Percentiles rank a stretch among this genome's conserved stretches.
Evolutionary conservation across 331 rosid genomes (phyloP).

Genomic region (Rosa hybrid): DNA sequence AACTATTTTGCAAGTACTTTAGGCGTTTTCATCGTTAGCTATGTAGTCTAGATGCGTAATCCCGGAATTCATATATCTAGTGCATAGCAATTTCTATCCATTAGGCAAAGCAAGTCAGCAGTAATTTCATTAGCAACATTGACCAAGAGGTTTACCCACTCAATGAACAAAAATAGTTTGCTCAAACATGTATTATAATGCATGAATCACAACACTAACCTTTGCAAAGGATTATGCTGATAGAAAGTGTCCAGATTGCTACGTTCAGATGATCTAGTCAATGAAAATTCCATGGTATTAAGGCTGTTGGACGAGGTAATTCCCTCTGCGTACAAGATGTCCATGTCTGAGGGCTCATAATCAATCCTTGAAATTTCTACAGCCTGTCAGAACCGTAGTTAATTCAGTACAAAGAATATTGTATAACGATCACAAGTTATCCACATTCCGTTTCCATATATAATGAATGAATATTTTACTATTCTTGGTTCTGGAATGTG

Average conservation of each 20-base stretch:
- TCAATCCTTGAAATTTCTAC: conserved; percentile 71
- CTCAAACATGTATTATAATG: conserved; percentile 5
- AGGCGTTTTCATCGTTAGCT: no score
- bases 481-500: background rate
- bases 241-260: conserved; percentile 38
- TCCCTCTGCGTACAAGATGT: conserved; percentile 89
- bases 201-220: conserved; percentile 42
- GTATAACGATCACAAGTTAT: background rate
- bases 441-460: conserved; percentile 17
- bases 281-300: conserved; percentile 62
- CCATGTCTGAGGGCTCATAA: conserved; percentile 75
- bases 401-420: conserved; percentile 7
- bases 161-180: background rate
- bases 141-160: background rate
- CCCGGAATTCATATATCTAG: no score
- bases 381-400: conserved; percentile 50
- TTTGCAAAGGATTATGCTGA: conserved; percentile 52
- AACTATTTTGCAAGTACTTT: no score
- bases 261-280: conserved; percentile 46
- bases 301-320: conserved; percentile 60
- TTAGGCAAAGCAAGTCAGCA: background rate
- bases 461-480: background rate
- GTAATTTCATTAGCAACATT: background rate
- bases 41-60: no score
- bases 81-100: no score